Base-by-base conservation (phyloP, 352 stramenopile species). In the Globisporangium yorkense region DNA sequence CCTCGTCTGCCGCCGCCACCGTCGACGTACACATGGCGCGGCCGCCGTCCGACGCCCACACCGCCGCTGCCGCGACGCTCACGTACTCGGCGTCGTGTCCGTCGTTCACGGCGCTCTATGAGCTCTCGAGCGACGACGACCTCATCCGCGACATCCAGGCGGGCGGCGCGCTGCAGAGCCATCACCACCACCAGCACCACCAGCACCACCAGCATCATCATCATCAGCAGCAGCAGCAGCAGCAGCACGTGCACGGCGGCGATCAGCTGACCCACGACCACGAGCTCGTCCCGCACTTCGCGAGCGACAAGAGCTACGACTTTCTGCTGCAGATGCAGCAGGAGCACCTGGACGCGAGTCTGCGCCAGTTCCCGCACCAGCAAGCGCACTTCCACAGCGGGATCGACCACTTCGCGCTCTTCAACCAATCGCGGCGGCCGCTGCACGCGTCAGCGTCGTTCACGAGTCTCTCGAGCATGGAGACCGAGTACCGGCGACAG, bases 11-110 rank as follows among this genome's bases (percentile, higher is more conserved):
- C 44, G 20, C 21, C 21, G 3, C 16, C 44, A 16, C 21, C 21
- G 3, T 12, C 20, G 16, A 54, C 51, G 43, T 52, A 3, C 35
- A 51, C 33, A 57, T 57, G 57, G n/a, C 47, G 50, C 46, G 51
- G 3, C 7, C 54, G 13, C 43, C 20, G 33, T 39, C 21, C 44
- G 56, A 48, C n/a, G 39, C n/a, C 35, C 55, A 15, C 37, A 18
- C 5, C 62, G 56, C 35, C 29, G 24, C 43, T 59, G 56, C 35
- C 29, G 24, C 43, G 35, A 27, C 61, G 27, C 63, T 91, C 51
- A 88, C 81, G 20, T 83, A 79, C 54, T 91, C 81, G 35, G 77
- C 81, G 41, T 91, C 81, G 31, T 91, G 78, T 54, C 81, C 81
- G 56, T 88, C 78, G 29, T 84, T 91, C 65, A 87, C 81, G 39